Base-by-base conservation (phyloP, 345 rosid species). In the Populus pruinosa region DNA sequence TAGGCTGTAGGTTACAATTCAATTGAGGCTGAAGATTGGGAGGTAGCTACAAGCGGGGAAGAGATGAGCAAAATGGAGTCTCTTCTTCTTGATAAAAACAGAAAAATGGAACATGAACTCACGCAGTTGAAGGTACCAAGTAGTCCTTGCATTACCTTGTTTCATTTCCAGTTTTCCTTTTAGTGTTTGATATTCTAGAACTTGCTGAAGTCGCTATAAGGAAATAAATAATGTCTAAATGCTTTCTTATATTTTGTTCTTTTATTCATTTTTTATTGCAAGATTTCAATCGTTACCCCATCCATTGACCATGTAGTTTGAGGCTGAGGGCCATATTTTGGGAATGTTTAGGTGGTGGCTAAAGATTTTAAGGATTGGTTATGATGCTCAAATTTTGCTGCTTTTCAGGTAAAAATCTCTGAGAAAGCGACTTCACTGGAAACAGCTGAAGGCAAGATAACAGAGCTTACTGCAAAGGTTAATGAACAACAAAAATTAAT, bases 31-130 rank as follows among this genome's bases (percentile, higher is more conserved):
- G 99, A 96, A 86, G 97, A 96, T 82, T 96, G 98, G 99, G 99
- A 96, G 82, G 94, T 80, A 56, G 99, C 99, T 75, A 91, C 99
- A 67, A 82, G 85, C 50, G 94, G 94, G 75, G 95, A 93, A 81
- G 99, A 93, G 88, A 96, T 93, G 97, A 93, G 97, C 91, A 92
- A 90, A 87, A 91, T 96, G 99, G 99, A 96, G 83, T 92, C 91
- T 71, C 98, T 96, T 82, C 97, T 96, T 81, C 99, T 96, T 71
- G 99, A 96, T 83, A 96, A 96, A 89, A 96, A 93, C 83, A 86
- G 91, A 78, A 96, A 89, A 86, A 91, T 96, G 97, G 99, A 96
- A 77, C 99, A 96, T 79, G 94, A 96, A 80, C 91, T 90, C 73
- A 96, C 99, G 75, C 97, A 91, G 66, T 82, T 88, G 82, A 96